Evolutionary conservation across 176 grass and related monocot genomes (phyloP).

Genomic region (Cenchrus purpureus): DNA sequence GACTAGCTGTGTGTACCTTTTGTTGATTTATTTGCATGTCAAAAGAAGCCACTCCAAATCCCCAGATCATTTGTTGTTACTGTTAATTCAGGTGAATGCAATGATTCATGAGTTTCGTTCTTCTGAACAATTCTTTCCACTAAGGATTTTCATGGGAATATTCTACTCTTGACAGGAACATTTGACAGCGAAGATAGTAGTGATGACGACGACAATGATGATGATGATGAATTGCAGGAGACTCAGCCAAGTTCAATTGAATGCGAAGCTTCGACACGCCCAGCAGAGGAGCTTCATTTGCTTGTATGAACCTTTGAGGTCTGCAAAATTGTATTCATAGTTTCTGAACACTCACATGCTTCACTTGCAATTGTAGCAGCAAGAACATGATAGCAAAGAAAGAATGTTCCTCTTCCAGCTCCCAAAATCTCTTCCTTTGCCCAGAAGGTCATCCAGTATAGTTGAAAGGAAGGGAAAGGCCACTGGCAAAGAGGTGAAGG

Average conservation of each 20-base stretch:
- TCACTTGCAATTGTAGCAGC: slow-evolving; percentile 36
- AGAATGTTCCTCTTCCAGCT: slow-evolving; percentile 78
- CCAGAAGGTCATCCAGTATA: slow-evolving; percentile 39
- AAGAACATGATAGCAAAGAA: slow-evolving; percentile 46
- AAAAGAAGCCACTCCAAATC: slow-evolving; percentile 38
- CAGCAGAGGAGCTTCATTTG: slow-evolving; percentile 69
- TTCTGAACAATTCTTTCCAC: slow-evolving; percentile 18
- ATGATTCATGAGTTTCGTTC: not conserved
- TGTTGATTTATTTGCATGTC: slow-evolving; percentile 4
- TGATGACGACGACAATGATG: not conserved
- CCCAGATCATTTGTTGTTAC: slow-evolving; percentile 25
- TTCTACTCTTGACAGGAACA: slow-evolving; percentile 34
- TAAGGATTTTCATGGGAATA: not conserved
- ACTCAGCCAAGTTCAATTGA: slow-evolving; percentile 61
- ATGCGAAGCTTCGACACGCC: slow-evolving; percentile 47
- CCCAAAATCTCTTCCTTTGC: slow-evolving; percentile 63
- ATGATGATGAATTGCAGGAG: slow-evolving; percentile 43
- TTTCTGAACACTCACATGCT: not conserved
- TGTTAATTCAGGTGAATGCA: slow-evolving; percentile 39
- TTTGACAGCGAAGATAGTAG: slow-evolving; percentile 1
- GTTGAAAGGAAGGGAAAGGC: slow-evolving; percentile 50
- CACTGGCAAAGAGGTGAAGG: slow-evolving; percentile 44
- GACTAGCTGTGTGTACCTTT: not conserved
- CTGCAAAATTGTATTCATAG: slow-evolving; percentile 3
- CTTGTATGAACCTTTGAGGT: slow-evolving; percentile 42